Conservation (phyloP, 2,329 filamentous ascomycete genomes). For the Penicillium aurantiogriseum region DNA sequence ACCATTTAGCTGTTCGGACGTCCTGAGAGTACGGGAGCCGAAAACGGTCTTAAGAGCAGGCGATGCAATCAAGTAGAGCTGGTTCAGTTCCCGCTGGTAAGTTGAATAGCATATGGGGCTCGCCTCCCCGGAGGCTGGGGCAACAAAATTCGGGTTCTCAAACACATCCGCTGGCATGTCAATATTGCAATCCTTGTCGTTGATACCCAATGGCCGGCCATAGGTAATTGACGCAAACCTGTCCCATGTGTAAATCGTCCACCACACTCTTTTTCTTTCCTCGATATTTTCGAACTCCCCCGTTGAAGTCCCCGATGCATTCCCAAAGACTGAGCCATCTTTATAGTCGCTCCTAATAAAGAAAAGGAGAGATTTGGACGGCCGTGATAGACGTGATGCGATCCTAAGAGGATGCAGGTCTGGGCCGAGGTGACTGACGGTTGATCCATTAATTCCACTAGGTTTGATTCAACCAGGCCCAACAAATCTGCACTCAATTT, state of each 20-base stretch:
- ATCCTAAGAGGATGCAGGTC: constrained; percentile 42
- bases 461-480: constrained; percentile 30
- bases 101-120: constrained; percentile 22
- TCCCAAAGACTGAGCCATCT: constrained; percentile 36
- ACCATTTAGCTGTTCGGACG: constrained; percentile 18
- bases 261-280: constrained; percentile 43
- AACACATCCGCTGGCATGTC: constrained; percentile 35
- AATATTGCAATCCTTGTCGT: constrained; percentile 42
- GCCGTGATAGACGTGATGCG: constrained; percentile 45
- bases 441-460: constrained; percentile 45
- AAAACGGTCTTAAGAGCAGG: constrained; percentile 25
- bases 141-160: constrained; percentile 33
- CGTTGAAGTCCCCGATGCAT: constrained; percentile 32
- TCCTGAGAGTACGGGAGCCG: constrained; percentile 23
- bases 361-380: constrained; percentile 43
- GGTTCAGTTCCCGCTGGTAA: constrained; percentile 27
- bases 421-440: constrained; percentile 41
- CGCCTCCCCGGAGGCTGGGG: not conserved
- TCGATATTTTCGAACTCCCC: constrained; percentile 29
- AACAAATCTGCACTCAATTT: constrained; percentile 19
- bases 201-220: constrained; percentile 43
- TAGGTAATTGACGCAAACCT: constrained; percentile 45
- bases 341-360: constrained; percentile 40
- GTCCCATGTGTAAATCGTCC: constrained; percentile 47
- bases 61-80: constrained; percentile 26